Percentiles rank a stretch among this genome's conserved stretches.
phyloP scores from a whole-genome alignment of 768 basidiomycete genomes.

The Chlorophyllum brunneum region DNA sequence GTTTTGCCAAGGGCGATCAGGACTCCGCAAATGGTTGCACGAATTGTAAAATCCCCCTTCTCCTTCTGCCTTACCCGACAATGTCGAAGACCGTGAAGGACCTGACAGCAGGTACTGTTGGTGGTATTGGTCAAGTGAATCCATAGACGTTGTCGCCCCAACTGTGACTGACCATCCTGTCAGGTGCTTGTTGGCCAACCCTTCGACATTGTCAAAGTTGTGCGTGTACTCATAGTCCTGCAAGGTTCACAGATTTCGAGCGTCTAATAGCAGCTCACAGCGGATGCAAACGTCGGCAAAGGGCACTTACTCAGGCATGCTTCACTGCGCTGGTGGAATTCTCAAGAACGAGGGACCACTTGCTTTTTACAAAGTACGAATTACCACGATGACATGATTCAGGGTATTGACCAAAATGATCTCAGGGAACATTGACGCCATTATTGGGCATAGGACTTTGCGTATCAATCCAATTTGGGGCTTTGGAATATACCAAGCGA shows the following conservation, averaged over 20 bases:
- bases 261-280: constrained; percentile 44
- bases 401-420: constrained; percentile 5
- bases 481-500: constrained; percentile 82
- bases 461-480: constrained; percentile 95
- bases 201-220: constrained; percentile 97
- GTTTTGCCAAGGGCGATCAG: constrained; percentile 3
- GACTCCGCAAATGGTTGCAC: background rate
- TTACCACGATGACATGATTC: background rate
- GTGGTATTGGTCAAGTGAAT: constrained; percentile 80
- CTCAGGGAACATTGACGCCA: constrained; percentile 85
- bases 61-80: constrained; percentile 11
- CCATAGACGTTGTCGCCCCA: background rate
- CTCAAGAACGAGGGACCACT: constrained; percentile 88
- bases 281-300: constrained; percentile 92
- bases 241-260: background rate
- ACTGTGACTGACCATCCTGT: background rate
- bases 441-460: constrained; percentile 90
- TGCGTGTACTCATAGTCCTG: constrained; percentile 36
- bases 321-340: constrained; percentile 88
- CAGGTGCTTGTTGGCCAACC: constrained; percentile 90
- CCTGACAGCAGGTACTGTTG: constrained; percentile 84
- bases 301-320: constrained; percentile 85
- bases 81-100: constrained; percentile 80
- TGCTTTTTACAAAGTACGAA: constrained; percentile 87
- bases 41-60: background rate